These are phyloP conservation scores for Phanerochaete carnosa DNA, from an alignment of 768 basidiomycete genomes.

Conservation along the genomic window DNA sequence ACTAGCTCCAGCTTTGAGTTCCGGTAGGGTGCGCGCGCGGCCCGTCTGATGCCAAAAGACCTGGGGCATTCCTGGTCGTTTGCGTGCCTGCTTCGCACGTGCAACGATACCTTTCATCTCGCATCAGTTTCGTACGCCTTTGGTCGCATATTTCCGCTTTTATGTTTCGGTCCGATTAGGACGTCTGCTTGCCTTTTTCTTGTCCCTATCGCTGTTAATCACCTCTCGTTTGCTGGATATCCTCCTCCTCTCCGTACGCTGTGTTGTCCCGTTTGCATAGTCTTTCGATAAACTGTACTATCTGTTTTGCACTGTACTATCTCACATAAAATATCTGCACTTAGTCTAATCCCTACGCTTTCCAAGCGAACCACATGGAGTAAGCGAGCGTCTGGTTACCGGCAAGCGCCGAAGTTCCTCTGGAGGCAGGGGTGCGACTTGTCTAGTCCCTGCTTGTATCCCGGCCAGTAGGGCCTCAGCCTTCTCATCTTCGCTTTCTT, in stretches of 20 bases:
- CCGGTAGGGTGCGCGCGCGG: constrained; percentile 35
- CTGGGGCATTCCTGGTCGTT: not conserved
- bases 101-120: constrained; percentile 7
- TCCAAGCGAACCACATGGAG: constrained; percentile 1
- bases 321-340: not conserved
- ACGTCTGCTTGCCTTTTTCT: not conserved
- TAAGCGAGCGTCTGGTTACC: constrained; percentile 11
- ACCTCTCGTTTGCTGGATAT: not conserved
- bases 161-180: constrained; percentile 6
- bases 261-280: constrained; percentile 1
- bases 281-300: not conserved
- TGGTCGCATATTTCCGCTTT: constrained; percentile 4
- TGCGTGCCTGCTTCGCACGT: not conserved
- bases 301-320: constrained; percentile 3
- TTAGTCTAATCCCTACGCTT: not conserved
- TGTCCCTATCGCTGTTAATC: not conserved
- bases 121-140: constrained; percentile 1
- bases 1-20: constrained; percentile 84
- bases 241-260: not conserved
- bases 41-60: constrained; percentile 1
- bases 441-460: constrained; percentile 10
- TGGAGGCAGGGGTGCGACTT: constrained; percentile 3
- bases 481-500: constrained; percentile 12
- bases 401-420: constrained; percentile 5
- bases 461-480: constrained; percentile 9